Evolutionary conservation across 805 yeast species (phyloP), one percentile per base, ranked within the genome.

Genomic region (Pichia exigua): DNA sequence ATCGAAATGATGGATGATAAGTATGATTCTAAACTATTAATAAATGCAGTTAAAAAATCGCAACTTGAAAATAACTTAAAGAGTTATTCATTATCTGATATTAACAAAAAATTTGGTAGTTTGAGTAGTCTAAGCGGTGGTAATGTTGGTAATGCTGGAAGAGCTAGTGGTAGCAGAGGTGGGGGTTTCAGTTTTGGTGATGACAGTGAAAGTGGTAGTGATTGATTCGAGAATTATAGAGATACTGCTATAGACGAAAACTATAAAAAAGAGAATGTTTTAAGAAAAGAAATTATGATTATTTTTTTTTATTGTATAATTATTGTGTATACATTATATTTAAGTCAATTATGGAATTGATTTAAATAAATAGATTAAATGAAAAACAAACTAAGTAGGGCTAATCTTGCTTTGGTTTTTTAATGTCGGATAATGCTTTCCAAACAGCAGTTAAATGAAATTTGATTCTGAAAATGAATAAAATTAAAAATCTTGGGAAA

Each of bases 361-460:
- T 39, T 43, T 42, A 30, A 30, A 30, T 13, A 13, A 30, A 30
- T 30, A 30, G 35, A 30, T 13, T 13, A 13, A 30, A 13, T 30
- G 35, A 30, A 30, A 3, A 3, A 30, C 3, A 13, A 30, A 17
- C 35, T 30, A 30, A 30, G 3, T 30, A 30, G 12, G 17, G n/a
- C 20, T 24, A 42, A 21, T 43, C 22, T 24, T 43, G 32, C 27
- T 24, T 43, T 43, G 42, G 15, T 20, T 21, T 41, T 10, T 7
- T 15, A 21, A 13, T 22, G 22, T 58, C 54, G 21, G 57, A 55
- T 17, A 73, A 56, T 5, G 61, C 63, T 7, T 53, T 57, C 57
- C 67, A 71, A 13, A 72, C 68, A 11, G 66, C 66, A 28, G 49
- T 54, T 35, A 77, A 58, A 47, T 68, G 69, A 58, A 78, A 77